A percentile compares a stretch with the other conserved stretches of the same genome.
phyloP scores from a whole-genome alignment of 2,329 filamentous ascomycete species.

The Penicillium sp. region DNA sequence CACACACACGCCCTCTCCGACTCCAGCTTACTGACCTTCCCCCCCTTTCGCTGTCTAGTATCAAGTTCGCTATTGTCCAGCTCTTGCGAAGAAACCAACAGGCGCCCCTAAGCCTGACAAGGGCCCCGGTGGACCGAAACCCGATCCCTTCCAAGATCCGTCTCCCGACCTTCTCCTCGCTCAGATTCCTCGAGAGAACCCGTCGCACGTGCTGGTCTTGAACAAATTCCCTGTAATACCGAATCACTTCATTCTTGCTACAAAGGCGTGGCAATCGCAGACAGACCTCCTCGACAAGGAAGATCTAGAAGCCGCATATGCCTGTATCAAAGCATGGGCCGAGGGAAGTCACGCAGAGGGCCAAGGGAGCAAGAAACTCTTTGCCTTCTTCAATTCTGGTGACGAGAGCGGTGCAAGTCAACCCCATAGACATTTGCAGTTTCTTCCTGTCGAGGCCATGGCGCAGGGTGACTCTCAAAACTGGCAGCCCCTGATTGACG shows the following conservation, averaged over 20 bases:
- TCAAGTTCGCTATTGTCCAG: constrained; percentile 43
- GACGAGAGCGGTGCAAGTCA: constrained; percentile 43
- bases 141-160: constrained; percentile 41
- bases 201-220: constrained; percentile 36
- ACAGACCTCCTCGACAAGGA: constrained; percentile 37
- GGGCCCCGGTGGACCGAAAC: too few relatives aligned
- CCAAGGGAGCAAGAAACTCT: too few relatives aligned
- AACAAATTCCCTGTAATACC: constrained; percentile 45
- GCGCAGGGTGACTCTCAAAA: constrained; percentile 18
- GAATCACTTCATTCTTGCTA: constrained; percentile 44
- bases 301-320: constrained; percentile 36
- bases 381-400: constrained; percentile 46
- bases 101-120: too few relatives aligned
- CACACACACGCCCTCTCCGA: too few relatives aligned
- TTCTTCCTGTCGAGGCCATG: constrained; percentile 41
- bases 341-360: too few relatives aligned
- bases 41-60: too few relatives aligned
- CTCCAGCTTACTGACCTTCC: too few relatives aligned
- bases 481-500: constrained; percentile 47
- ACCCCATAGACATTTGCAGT: constrained; percentile 42
- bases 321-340: constrained; percentile 39
- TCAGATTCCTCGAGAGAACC: constrained; percentile 28
- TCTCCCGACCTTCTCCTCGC: constrained; percentile 38
- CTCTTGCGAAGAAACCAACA: constrained; percentile 39
- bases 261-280: constrained; percentile 37